Evolutionary conservation across 164 flowering plant genomes (phyloP).

Genomic region (Umbellularia californica): DNA sequence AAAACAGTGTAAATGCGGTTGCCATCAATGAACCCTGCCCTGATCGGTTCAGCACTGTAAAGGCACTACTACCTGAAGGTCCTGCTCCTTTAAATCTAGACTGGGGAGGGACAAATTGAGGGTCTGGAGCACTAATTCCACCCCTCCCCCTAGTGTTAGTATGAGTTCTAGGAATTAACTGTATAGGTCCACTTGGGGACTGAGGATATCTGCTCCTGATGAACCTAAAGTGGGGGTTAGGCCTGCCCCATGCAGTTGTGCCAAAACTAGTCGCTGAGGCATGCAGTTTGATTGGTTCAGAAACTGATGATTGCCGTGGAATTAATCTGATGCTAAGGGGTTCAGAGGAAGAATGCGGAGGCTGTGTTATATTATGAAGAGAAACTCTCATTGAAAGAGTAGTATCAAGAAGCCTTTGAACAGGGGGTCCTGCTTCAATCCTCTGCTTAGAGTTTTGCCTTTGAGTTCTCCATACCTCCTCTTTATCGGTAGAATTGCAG

Average conservation of each 20-base stretch:
- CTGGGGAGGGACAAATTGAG: slow-evolving; percentile 18
- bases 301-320: slow-evolving; percentile 15
- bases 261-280: slow-evolving; percentile 22
- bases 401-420: neutral
- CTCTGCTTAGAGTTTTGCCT: slow-evolving; percentile 38
- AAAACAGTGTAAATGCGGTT: slow-evolving; percentile 15
- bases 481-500: slow-evolving; percentile 86
- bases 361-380: slow-evolving; percentile 10
- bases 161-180: neutral
- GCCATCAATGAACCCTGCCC: slow-evolving; percentile 8
- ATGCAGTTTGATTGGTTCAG: slow-evolving; percentile 21
- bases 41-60: slow-evolving; percentile 8
- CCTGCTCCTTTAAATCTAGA: slow-evolving; percentile 29
- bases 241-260: slow-evolving; percentile 19
- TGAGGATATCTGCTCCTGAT: slow-evolving; percentile 23
- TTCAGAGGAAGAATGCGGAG: slow-evolving; percentile 10
- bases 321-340: slow-evolving; percentile 9
- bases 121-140: slow-evolving; percentile 14
- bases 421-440: slow-evolving; percentile 9
- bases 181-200: neutral
- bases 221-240: slow-evolving; percentile 14
- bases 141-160: slow-evolving; percentile 16
- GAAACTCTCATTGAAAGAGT: slow-evolving; percentile 13
- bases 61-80: slow-evolving; percentile 10
- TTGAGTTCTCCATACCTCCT: slow-evolving; percentile 51